Base-by-base conservation (phyloP, 768 basidiomycete species). In the Suillus weaverae region DNA sequence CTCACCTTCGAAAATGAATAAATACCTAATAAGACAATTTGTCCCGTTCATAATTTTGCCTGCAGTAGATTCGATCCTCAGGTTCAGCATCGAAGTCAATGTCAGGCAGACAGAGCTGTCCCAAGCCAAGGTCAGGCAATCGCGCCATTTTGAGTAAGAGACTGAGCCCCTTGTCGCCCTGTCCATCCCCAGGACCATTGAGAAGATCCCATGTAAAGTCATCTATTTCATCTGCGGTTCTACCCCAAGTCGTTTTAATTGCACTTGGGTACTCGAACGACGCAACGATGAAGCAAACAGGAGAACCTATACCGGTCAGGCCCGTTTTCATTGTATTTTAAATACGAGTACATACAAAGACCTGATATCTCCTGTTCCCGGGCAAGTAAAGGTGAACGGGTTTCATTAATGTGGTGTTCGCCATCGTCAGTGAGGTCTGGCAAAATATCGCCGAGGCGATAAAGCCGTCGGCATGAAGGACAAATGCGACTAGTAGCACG, bases 71-170 rank as follows among this genome's bases (percentile, higher is more conserved):
- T 55, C 36, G 53, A 35, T 48, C 63, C 39, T 73, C 73, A 22
- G 41, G 55, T 26, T 67, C 70, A 30, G 65, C 63, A 36, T 65
- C 76, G 20, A 76, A 70, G 57, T 77, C 69, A 16, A 76, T 53
- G 9, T 72, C 76, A 36, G 75, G 75, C 16, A 77, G 54, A 67
- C 75, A 76, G 4, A 92, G 71, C 74, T 92, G 89, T 26, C 81
- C 88, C 14, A 93, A 80, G 0, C 90, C 91, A 64, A 92, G 77
- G 75, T 93, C 91, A 64, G 86, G 81, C 44, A 92, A 77, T 54
- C 91, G 81, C 26, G 90, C 89, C 91, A 93, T 92, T 71, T 85
- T 86, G 53, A 92, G 82, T 10, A 92, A 74, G 83, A 91, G 82
- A 26, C 87, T 80, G 35, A 93, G 77, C 16, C 79, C 79, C 6